phyloP scores from a whole-genome alignment of 129 eudicot genomes.

The Lactuca sativa region DNA sequence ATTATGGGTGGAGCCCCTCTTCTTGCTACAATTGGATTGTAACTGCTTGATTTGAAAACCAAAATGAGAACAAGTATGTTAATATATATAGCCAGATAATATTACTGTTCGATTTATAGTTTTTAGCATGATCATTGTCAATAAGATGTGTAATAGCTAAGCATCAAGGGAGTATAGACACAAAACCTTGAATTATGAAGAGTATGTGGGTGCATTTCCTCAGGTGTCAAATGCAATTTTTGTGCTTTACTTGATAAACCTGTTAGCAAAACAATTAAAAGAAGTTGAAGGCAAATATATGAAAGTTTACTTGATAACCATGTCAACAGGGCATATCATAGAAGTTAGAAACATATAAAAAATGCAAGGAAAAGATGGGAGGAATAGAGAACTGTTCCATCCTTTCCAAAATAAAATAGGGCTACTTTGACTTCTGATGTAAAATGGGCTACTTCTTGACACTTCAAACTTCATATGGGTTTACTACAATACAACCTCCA shows the following conservation, averaged over 20 bases:
- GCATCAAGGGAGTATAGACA: slow-evolving; percentile 5
- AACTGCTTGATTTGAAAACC: slow-evolving; percentile 41
- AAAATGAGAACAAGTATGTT: neutral
- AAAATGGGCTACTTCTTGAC: neutral
- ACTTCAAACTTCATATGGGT: neutral
- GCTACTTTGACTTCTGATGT: neutral
- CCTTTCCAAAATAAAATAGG: neutral
- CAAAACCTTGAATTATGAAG: slow-evolving; percentile 45
- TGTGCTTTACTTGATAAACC: slow-evolving; percentile 54
- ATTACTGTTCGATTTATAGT: neutral
- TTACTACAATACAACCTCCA: neutral
- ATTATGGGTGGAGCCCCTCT: slow-evolving; percentile 72
- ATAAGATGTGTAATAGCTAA: slow-evolving; percentile 10
- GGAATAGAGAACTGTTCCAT: neutral
- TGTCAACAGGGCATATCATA: slow-evolving; percentile 15
- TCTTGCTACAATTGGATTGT: slow-evolving; percentile 63
- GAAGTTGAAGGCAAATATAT: neutral
- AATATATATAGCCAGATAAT: neutral
- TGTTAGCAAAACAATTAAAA: slow-evolving; percentile 26
- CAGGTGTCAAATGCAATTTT: slow-evolving; percentile 44
- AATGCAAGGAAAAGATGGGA: neutral
- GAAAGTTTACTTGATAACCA: slow-evolving; percentile 36
- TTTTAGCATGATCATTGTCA: neutral
- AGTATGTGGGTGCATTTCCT: slow-evolving; percentile 37
- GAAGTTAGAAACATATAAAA: slow-evolving; percentile 8